phyloP scores from a whole-genome alignment of 2,329 filamentous ascomycete genomes.

The Venturiaceae sp. region DNA sequence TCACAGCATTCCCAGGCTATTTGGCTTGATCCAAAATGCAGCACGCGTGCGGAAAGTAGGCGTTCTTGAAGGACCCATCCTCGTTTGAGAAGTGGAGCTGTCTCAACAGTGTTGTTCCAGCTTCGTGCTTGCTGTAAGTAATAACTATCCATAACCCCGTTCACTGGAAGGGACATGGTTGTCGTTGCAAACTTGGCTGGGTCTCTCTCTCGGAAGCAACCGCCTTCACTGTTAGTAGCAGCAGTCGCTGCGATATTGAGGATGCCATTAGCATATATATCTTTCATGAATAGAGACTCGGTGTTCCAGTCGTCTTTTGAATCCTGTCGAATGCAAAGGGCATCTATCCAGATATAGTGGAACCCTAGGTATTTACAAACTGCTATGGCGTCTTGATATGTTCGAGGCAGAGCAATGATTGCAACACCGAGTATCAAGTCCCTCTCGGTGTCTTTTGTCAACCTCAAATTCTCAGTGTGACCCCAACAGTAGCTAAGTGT shows the following conservation, averaged over 20 bases:
- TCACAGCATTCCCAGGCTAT: conserved; percentile 5
- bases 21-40: neutral
- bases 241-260: conserved; percentile 16
- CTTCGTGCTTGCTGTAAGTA: too few relatives aligned
- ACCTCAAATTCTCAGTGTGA: neutral
- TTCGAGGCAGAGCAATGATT: too few relatives aligned
- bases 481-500: neutral
- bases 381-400: too few relatives aligned
- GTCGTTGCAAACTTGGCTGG: neutral
- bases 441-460: neutral
- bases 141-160: neutral
- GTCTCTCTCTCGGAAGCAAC: too few relatives aligned
- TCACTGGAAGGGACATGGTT: neutral
- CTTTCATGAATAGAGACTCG: conserved; percentile 17
- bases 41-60: neutral
- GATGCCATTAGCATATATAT: conserved; percentile 15
- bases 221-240: conserved; percentile 10
- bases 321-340: conserved; percentile 16
- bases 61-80: conserved; percentile 6
- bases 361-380: neutral
- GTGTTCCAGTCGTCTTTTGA: conserved; percentile 15
- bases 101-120: neutral
- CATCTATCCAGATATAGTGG: neutral
- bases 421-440: too few relatives aligned
- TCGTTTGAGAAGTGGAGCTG: conserved; percentile 5